Base-by-base conservation (phyloP, 2,329 filamentous ascomycete species). In the Trichoderma sp. region DNA sequence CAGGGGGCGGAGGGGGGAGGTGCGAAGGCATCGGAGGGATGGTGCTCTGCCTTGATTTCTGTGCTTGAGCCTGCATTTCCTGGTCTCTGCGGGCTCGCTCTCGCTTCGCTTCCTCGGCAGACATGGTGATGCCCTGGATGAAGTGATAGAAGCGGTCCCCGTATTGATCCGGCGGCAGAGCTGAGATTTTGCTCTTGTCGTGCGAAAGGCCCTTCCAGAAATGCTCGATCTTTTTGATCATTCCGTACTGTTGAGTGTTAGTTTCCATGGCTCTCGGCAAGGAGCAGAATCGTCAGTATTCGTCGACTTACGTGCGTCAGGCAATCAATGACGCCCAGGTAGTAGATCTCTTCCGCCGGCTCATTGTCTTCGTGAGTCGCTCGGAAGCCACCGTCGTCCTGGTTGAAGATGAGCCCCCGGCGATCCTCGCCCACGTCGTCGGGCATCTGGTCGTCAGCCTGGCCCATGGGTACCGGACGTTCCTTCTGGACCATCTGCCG, bases 271-370 rank as follows among this genome's bases (percentile, higher is more conserved):
- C 34, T 12, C 12, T 39, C 24, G 4, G 19, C 10, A 15, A 63
- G 28, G 39, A 50, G 41, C 17, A 39, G 5, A 10, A 19, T 34
- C 14, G 12, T 19, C 24, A 24, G 7, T 21, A 12, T 26, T 43
- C 15, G 14, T 7, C 41, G 61, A 86, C 91, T 87, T 84, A 96
- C 93, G 76, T 97, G 92, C 72, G 95, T 99, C 72, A 99, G 82
- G 77, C 95, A 99, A 78, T 99, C 95, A 76, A 99, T 99, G 72
- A 99, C 96, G 43, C 95, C 96, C 7, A 99, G 86, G 75, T 99
- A 99, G 78, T 99, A 99, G 48, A 99, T 93, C 78, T 97, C 92
- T 63, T 97, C 92, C 2, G 90, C 93, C 1, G 91, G 87, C 17
- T 82, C 80, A 68, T 96, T 90, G 77, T 97, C 88, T 76, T 97